A percentile compares a stretch with the other conserved stretches of the same genome.
Evolutionary conservation across 2,329 filamentous ascomycete genomes (phyloP).

Genomic region (Nemania sp.): DNA sequence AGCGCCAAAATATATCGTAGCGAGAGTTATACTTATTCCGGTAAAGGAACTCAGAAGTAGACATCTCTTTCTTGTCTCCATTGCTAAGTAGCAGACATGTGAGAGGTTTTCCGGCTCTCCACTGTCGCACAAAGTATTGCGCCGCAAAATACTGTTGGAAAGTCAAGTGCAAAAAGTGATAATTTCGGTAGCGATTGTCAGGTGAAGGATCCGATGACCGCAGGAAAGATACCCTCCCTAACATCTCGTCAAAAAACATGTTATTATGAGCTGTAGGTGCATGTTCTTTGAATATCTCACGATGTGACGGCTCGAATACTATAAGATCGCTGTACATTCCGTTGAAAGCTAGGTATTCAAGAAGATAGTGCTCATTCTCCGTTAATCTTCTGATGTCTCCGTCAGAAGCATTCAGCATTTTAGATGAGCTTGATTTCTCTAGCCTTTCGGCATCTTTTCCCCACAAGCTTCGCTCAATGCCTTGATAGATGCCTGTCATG

Average conservation of each 20-base stretch:
- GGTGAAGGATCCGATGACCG: conserved; percentile 37
- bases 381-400: conserved; percentile 29
- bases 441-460: conserved; percentile 43
- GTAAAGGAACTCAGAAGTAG: conserved; percentile 35
- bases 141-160: conserved; percentile 50
- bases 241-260: not conserved
- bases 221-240: conserved; percentile 43
- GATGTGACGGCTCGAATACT: conserved; percentile 38
- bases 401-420: conserved; percentile 5
- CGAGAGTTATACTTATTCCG: conserved; percentile 44
- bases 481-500: conserved; percentile 43
- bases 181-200: conserved; percentile 28
- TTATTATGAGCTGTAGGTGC: not conserved
- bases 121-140: conserved; percentile 43
- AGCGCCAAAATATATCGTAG: conserved; percentile 48
- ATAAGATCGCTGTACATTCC: conserved; percentile 41
- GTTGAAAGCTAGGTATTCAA: conserved; percentile 42
- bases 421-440: conserved; percentile 24
- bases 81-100: conserved; percentile 19
- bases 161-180: conserved; percentile 48
- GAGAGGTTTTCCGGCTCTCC: conserved; percentile 29
- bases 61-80: not conserved
- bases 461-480: conserved; percentile 44
- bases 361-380: conserved; percentile 27
- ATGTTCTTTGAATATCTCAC: conserved; percentile 23